Evolutionary conservation across 1,284 basidiomycete genomes (phyloP), one percentile per base, ranked within the genome.

Genomic region (Papiliotrema terrestris): DNA sequence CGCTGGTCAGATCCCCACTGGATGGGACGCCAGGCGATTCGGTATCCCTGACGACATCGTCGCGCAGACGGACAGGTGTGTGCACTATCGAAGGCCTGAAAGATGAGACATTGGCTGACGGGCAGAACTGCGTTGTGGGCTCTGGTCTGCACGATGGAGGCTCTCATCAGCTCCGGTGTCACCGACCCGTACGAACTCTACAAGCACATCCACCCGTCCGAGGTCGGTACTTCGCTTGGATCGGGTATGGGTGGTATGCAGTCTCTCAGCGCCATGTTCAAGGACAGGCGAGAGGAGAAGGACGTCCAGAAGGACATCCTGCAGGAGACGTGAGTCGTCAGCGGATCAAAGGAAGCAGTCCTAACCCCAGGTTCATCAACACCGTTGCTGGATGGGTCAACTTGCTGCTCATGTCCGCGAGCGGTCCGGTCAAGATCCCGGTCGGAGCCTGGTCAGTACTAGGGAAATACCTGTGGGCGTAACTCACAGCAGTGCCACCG

Each of bases 331-430:
- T 91, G 69, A 73, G 88, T 83, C 51, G 17, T 22, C 19, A 23
- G 36, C 51, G 8, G 45, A 14, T 41, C 1, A 8, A 8, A 8
- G 17, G 14, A 13, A 38, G 35, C 13, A 19, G 23, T 45, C 2
- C 45, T 52, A 32, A 57, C 32, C 11, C 15, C 29, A 61, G 52
- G 13, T 95, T 96, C 82, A 96, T 96, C 81, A 96, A 96, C 78
- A 95, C 93, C 2, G 92, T 91, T 42, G 92, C 96, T 55, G 96
- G 95, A 54, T 98, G 95, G 96, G 83, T 97, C 72, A 98, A 98
- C 78, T 77, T 98, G 44, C 82, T 98, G 13, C 83, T 98, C 9
- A 78, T 98, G 74, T 97, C 94, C 1, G 94, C 94, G 2, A 89
- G 88, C 66, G 95, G 95, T 55, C 95, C 95, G 8, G 91, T 98